Conservation (phyloP, 768 basidiomycete genomes). For the Rubroboletus pulcherrimus region DNA sequence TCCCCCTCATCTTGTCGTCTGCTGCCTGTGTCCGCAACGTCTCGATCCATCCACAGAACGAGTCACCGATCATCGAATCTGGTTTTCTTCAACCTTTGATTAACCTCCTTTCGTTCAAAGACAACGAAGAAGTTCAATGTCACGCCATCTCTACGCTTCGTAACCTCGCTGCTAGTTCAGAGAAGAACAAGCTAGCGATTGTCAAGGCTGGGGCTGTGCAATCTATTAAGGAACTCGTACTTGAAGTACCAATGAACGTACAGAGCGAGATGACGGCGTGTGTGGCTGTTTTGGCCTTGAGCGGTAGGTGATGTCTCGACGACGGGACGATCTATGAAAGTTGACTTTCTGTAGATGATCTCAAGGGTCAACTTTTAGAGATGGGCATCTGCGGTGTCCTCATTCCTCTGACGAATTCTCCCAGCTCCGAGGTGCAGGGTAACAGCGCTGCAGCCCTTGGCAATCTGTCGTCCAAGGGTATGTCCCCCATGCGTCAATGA, state of each 20-base stretch:
- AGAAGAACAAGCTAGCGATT: constrained; percentile 98
- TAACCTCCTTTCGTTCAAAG: constrained; percentile 94
- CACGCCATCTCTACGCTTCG: constrained; percentile 97
- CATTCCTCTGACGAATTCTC: constrained; percentile 94
- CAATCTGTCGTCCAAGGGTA: constrained; percentile 95
- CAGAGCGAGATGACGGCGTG: constrained; percentile 99
- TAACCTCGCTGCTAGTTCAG: constrained; percentile 93
- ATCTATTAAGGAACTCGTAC: constrained; percentile 92
- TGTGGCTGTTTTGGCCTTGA: constrained; percentile 91
- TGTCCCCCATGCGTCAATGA: constrained; percentile 8
- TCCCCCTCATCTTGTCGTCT: constrained; percentile 95
- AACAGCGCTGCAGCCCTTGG: constrained; percentile 98
- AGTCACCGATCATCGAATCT: constrained; percentile 98
- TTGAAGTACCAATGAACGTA: constrained; percentile 92
- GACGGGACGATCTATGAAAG: neutral
- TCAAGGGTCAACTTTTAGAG: constrained; percentile 94
- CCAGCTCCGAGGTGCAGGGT: constrained; percentile 96
- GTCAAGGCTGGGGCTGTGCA: constrained; percentile 97
- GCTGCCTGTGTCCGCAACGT: constrained; percentile 99
- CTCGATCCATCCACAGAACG: constrained; percentile 97
- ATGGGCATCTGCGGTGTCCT: constrained; percentile 98
- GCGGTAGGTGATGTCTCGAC: constrained; percentile 55
- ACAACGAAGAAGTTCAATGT: constrained; percentile 99
- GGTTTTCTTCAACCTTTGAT: constrained; percentile 96
- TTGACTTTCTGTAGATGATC: constrained; percentile 63